Conservation (phyloP, 2,329 filamentous ascomycete species). For the Calonectria fujianensis region DNA sequence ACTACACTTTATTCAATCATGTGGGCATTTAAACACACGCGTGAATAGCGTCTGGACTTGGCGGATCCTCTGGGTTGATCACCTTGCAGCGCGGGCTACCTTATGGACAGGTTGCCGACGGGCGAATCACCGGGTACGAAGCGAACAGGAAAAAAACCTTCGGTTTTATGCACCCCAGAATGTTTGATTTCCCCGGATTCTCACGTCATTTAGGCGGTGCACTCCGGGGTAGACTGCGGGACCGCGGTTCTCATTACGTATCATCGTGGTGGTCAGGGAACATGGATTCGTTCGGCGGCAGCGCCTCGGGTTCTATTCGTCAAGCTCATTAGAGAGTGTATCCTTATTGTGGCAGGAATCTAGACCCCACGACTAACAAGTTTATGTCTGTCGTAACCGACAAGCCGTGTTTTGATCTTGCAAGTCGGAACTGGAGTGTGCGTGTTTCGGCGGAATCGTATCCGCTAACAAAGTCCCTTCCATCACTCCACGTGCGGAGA, state of each 20-base stretch:
- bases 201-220: background rate
- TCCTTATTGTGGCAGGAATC: background rate
- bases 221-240: constrained; percentile 23
- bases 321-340: background rate
- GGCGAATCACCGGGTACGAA: background rate
- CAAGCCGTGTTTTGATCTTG: background rate
- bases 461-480: background rate
- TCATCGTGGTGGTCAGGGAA: background rate
- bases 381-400: too few species aligned
- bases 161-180: constrained; percentile 26
- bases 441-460: background rate
- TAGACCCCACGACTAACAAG: too few species aligned
- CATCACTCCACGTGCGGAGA: constrained; percentile 34
- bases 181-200: background rate
- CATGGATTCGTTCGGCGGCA: background rate
- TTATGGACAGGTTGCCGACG: constrained; percentile 26
- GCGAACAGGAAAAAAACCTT: background rate
- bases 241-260: constrained; percentile 34
- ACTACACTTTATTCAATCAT: background rate
- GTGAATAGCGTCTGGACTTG: background rate
- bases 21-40: background rate
- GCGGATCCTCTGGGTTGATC: background rate
- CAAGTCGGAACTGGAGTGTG: background rate
- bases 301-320: background rate
- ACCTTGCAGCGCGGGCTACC: background rate